Evolutionary conservation across 768 basidiomycete genomes (phyloP).

Genomic region (Tricholoma sp.): DNA sequence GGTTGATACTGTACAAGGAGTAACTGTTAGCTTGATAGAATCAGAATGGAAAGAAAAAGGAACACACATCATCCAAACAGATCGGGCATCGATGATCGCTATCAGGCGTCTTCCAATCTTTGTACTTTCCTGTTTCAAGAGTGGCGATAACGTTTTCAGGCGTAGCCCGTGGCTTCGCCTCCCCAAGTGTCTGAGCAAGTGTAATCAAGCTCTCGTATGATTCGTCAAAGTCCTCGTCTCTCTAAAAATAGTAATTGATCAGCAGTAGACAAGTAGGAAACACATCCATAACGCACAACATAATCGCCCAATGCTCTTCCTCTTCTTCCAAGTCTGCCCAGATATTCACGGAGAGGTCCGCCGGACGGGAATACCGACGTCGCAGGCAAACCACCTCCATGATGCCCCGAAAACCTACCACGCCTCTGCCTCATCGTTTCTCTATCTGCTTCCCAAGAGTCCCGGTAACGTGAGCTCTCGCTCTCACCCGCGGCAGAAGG

Average conservation of each 20-base stretch:
- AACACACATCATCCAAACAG: conserved; percentile 76
- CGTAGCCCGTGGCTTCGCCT: conserved; percentile 62
- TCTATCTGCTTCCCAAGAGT: not conserved
- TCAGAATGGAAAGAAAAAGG: not conserved
- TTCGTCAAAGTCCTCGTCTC: conserved; percentile 70
- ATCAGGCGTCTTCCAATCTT: conserved; percentile 62
- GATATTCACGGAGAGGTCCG: conserved; percentile 5
- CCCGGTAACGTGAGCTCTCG: not conserved
- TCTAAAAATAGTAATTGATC: conserved; percentile 30
- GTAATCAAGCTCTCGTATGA: conserved; percentile 70
- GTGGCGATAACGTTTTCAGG: conserved; percentile 55
- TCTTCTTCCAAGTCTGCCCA: conserved; percentile 14
- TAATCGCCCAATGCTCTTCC: conserved; percentile 36
- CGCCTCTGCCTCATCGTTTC: not conserved
- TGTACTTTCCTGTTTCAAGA: conserved; percentile 57
- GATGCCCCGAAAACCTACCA: not conserved
- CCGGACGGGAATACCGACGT: not conserved
- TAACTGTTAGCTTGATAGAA: conserved; percentile 6
- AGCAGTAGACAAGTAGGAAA: not conserved
- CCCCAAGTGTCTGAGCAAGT: conserved; percentile 56
- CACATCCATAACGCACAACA: conserved; percentile 37
- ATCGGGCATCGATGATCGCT: conserved; percentile 79
- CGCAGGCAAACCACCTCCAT: not conserved
- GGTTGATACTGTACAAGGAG: conserved; percentile 49
- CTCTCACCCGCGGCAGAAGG: not conserved